Evolutionary conservation across 164 flowering plant species (phyloP).

Genomic region (Kingdonia uniflora): DNA sequence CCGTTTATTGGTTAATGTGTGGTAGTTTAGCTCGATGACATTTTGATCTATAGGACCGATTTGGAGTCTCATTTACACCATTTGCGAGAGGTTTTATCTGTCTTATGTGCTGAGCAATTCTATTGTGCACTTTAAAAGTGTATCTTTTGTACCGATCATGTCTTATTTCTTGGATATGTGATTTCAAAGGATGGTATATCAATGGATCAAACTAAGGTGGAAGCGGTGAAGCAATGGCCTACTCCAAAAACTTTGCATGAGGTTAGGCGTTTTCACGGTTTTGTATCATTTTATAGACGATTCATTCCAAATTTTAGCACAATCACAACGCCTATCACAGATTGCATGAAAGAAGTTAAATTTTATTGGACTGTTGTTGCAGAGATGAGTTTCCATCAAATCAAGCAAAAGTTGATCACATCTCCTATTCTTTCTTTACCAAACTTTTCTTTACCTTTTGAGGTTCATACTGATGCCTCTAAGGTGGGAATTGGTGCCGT

Average conservation of each 20-base stretch:
- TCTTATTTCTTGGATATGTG: slow-evolving; percentile 2
- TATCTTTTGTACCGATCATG: not conserved
- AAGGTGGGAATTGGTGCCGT: too few species aligned
- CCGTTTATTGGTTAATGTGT: not conserved
- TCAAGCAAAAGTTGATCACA: not conserved
- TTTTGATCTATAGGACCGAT: not conserved
- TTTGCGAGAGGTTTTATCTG: not conserved
- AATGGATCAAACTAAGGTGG: not conserved
- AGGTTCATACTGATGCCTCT: too few species aligned
- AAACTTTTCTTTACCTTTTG: too few species aligned
- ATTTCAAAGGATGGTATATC: not conserved
- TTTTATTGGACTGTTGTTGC: not conserved
- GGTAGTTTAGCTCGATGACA: slow-evolving; percentile 2
- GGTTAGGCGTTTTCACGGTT: not conserved
- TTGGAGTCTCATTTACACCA: not conserved
- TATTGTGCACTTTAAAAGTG: not conserved
- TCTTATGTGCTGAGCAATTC: not conserved
- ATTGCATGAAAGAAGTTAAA: too few species aligned
- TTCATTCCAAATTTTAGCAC: not conserved
- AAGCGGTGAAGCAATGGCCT: not conserved
- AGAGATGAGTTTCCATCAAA: not conserved
- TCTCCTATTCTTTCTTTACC: too few species aligned
- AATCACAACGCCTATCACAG: too few species aligned
- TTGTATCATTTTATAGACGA: not conserved
- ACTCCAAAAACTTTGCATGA: not conserved